phyloP scores from a whole-genome alignment of 2,329 filamentous ascomycete genomes.

The Ceratocystis alfenasii region DNA sequence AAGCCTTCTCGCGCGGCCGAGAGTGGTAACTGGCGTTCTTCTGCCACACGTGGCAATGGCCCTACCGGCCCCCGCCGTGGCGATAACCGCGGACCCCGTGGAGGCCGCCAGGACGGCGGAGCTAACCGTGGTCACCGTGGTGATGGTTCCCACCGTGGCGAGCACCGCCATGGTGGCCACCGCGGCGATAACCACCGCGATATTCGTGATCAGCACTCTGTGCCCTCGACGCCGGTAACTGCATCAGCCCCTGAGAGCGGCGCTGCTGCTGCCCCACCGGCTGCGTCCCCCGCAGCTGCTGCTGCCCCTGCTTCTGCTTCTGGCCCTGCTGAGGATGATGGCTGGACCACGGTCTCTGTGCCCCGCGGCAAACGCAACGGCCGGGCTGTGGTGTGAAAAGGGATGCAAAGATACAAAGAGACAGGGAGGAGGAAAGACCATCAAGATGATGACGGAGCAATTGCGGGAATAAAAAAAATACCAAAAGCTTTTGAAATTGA shows the following conservation, averaged over 20 bases:
- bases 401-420: neutral
- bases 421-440: neutral
- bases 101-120: conserved; percentile 12
- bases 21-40: conserved; percentile 48
- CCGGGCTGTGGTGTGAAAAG: conserved; percentile 16
- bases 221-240: conserved; percentile 25
- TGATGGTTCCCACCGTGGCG: conserved; percentile 5
- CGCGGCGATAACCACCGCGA: conserved; percentile 16
- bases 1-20: conserved; percentile 45
- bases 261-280: conserved; percentile 23
- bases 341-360: conserved; percentile 48
- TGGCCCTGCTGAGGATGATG: conserved; percentile 43
- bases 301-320: conserved; percentile 25
- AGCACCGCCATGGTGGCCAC: conserved; percentile 11
- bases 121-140: conserved; percentile 5
- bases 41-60: conserved; percentile 33
- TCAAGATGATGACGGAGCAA: no score
- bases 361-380: conserved; percentile 23
- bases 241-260: conserved; percentile 23
- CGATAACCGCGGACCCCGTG: conserved; percentile 35
- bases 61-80: conserved; percentile 36
- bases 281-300: conserved; percentile 26
- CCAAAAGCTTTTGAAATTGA: conserved; percentile 4
- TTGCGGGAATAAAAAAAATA: conserved; percentile 12
- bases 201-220: conserved; percentile 28